Conservation (phyloP, 2,329 filamentous ascomycete species). For the Sclerotinia nivalis region DNA sequence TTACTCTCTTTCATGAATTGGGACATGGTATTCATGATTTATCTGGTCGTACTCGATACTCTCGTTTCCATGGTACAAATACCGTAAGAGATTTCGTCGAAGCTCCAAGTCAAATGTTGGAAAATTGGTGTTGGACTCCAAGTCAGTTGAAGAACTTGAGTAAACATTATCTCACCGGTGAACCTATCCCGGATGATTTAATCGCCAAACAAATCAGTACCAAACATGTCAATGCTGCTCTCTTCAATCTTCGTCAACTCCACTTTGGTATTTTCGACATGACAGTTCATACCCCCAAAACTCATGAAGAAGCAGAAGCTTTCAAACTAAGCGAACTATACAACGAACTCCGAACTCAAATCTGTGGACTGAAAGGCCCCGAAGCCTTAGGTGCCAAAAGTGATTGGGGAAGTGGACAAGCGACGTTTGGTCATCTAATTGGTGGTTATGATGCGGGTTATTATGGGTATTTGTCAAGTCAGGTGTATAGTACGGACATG, state of each 20-base stretch:
- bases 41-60: constrained; percentile 61
- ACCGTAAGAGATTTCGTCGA: constrained; percentile 71
- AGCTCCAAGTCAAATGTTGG: constrained; percentile 71
- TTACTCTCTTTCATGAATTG: constrained; percentile 79
- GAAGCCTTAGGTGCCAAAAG: constrained; percentile 58
- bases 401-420: constrained; percentile 74
- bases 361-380: constrained; percentile 72
- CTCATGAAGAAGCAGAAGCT: constrained; percentile 67
- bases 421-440: constrained; percentile 79
- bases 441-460: constrained; percentile 85
- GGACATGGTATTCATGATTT: constrained; percentile 72
- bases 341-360: constrained; percentile 71
- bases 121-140: constrained; percentile 75
- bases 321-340: constrained; percentile 67
- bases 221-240: constrained; percentile 78
- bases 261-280: constrained; percentile 85
- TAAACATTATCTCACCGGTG: constrained; percentile 69
- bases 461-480: constrained; percentile 72
- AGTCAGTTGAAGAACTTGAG: constrained; percentile 66
- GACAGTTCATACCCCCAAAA: constrained; percentile 70
- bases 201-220: constrained; percentile 73
- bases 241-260: constrained; percentile 76
- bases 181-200: constrained; percentile 72
- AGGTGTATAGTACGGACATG: constrained; percentile 85
- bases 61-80: constrained; percentile 67